These are phyloP conservation scores for Pseudonectria buxi DNA, from an alignment of 2,329 filamentous ascomycete genomes.

Conservation along the genomic window DNA sequence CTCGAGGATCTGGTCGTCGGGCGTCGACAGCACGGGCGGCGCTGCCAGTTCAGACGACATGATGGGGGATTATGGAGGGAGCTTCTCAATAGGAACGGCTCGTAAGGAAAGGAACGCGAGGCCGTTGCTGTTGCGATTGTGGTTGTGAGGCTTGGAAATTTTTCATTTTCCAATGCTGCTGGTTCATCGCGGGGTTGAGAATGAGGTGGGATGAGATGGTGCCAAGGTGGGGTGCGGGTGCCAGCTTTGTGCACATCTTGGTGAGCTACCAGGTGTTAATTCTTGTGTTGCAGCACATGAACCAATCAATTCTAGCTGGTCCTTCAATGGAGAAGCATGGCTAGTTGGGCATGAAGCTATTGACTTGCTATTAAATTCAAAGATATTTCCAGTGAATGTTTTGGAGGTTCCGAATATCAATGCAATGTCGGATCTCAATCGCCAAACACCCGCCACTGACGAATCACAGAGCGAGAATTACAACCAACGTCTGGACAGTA, in stretches of 20 bases:
- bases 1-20: slow-evolving; percentile 53
- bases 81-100: slow-evolving; percentile 1
- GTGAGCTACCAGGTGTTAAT: background rate
- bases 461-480: background rate
- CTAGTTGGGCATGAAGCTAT: too few relatives aligned
- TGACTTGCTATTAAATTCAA: too few relatives aligned
- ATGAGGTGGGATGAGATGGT: slow-evolving; percentile 8
- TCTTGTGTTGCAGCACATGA: too few relatives aligned
- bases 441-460: background rate
- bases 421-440: too few relatives aligned
- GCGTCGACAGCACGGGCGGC: slow-evolving; percentile 57
- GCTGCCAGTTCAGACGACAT: slow-evolving; percentile 45
- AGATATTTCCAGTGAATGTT: too few relatives aligned
- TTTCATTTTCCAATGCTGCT: slow-evolving; percentile 6
- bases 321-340: too few relatives aligned
- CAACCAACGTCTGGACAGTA: background rate
- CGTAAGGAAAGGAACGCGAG: background rate
- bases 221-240: slow-evolving; percentile 26
- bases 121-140: slow-evolving; percentile 1
- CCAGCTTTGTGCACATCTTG: slow-evolving; percentile 1
- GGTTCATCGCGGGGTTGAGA: slow-evolving; percentile 5
- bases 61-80: slow-evolving; percentile 3
- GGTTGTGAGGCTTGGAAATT: slow-evolving; percentile 5
- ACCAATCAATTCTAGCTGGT: too few relatives aligned
- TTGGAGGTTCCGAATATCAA: too few relatives aligned